These are phyloP conservation scores for Monosporozyma siamensis DNA, from an alignment of 805 yeast species.

Conservation along the genomic window DNA sequence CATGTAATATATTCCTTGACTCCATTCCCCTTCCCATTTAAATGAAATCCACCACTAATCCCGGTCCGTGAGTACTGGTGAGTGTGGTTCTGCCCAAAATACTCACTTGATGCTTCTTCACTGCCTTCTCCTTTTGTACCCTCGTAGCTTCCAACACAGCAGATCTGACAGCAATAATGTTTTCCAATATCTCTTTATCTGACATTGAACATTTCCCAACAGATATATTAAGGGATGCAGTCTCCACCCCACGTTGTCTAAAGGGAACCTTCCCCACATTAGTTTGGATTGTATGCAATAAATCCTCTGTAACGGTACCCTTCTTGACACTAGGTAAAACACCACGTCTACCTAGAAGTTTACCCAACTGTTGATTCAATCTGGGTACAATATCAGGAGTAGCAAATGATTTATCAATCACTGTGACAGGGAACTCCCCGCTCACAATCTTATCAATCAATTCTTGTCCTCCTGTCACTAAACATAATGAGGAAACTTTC, in stretches of 20 bases:
- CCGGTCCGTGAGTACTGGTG: constrained; percentile 70
- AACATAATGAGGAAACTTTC: constrained; percentile 46
- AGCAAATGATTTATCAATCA: constrained; percentile 71
- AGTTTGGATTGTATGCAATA: constrained; percentile 41
- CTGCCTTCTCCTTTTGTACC: constrained; percentile 40
- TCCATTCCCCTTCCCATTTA: constrained; percentile 5
- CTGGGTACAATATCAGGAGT: constrained; percentile 70
- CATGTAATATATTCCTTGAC: background rate
- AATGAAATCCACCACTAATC: constrained; percentile 54
- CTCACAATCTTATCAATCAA: constrained; percentile 52
- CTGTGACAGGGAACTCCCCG: constrained; percentile 37
- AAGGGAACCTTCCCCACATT: constrained; percentile 65
- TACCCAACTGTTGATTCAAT: constrained; percentile 57
- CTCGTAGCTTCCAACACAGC: constrained; percentile 48
- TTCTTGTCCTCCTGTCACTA: constrained; percentile 62
- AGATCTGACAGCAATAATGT: constrained; percentile 56
- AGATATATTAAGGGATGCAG: constrained; percentile 47
- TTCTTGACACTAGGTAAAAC: constrained; percentile 80
- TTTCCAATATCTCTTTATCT: constrained; percentile 65
- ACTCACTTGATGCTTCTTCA: constrained; percentile 49
- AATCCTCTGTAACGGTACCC: constrained; percentile 74
- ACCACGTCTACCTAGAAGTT: constrained; percentile 78
- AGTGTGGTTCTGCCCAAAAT: constrained; percentile 60
- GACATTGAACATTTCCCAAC: constrained; percentile 71
- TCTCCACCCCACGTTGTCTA: constrained; percentile 50